These are phyloP conservation scores for Aspergillus sparsus DNA, from an alignment of 495 filamentous ascomycete species.

Conservation along the genomic window DNA sequence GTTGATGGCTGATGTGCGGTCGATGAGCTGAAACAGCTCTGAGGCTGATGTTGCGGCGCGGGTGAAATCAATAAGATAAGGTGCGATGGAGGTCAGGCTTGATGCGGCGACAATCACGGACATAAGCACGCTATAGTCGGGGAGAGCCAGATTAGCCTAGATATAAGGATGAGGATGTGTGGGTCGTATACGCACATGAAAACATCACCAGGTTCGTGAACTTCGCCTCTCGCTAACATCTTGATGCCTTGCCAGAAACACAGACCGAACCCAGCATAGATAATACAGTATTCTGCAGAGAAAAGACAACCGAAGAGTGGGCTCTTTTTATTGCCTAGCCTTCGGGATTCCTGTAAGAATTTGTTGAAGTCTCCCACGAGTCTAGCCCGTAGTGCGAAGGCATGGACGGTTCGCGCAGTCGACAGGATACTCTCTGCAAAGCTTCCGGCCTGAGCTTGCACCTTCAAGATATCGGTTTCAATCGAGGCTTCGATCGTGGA, in stretches of 20 bases:
- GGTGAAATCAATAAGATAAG: conserved; percentile 32
- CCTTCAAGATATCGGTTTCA: neutral
- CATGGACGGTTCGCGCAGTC: conserved; percentile 16
- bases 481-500: neutral
- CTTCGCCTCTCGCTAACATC: conserved; percentile 72
- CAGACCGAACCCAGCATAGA: conserved; percentile 23
- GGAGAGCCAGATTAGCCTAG: too few species aligned
- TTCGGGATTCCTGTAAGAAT: conserved; percentile 6
- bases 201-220: conserved; percentile 65
- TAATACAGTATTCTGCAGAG: conserved; percentile 16
- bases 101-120: conserved; percentile 34
- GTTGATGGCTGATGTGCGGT: conserved; percentile 34
- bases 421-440: conserved; percentile 25
- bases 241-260: conserved; percentile 30
- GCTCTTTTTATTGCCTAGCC: neutral
- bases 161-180: too few species aligned
- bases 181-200: too few species aligned
- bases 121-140: conserved; percentile 1
- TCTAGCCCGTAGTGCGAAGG: conserved; percentile 19
- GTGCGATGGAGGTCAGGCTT: conserved; percentile 24
- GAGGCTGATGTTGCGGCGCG: conserved; percentile 38
- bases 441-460: conserved; percentile 17
- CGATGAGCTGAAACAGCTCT: conserved; percentile 41
- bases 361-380: conserved; percentile 15
- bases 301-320: conserved; percentile 13